Evolutionary conservation across 805 yeast species (phyloP).

Genomic region (Huiozyma sinensis): DNA sequence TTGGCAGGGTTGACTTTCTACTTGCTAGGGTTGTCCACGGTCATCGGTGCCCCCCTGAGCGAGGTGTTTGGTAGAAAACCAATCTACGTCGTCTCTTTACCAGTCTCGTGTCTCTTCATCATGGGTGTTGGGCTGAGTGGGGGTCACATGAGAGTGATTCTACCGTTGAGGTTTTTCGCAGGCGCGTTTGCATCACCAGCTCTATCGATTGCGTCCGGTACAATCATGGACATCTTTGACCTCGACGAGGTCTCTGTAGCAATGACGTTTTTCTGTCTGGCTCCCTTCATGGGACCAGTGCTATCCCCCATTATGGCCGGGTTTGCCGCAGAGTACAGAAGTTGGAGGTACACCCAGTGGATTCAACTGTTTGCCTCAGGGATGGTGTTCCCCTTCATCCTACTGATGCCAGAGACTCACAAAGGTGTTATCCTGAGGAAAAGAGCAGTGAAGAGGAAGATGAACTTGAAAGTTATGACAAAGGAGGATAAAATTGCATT

Average conservation of each 20-base stretch:
- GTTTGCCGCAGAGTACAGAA: conserved; percentile 48
- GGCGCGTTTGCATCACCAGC: conserved; percentile 77
- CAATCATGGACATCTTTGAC: conserved; percentile 67
- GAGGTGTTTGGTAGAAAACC: conserved; percentile 60
- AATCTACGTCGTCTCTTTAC: conserved; percentile 49
- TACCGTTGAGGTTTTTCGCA: conserved; percentile 62
- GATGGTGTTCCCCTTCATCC: conserved; percentile 35
- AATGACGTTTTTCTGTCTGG: conserved; percentile 67
- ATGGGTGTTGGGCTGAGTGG: conserved; percentile 63
- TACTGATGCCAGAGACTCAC: conserved; percentile 56
- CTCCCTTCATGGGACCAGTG: conserved; percentile 75
- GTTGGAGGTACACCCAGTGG: conserved; percentile 68
- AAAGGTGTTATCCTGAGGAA: conserved; percentile 50
- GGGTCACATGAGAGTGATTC: conserved; percentile 44
- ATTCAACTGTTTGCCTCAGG: conserved; percentile 61
- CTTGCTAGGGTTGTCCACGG: conserved; percentile 62
- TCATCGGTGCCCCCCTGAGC: conserved; percentile 60
- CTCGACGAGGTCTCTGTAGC: conserved; percentile 58
- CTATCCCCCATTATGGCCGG: conserved; percentile 69
- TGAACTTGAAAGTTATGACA: conserved; percentile 33
- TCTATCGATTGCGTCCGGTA: conserved; percentile 76
- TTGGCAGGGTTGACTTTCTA: conserved; percentile 62
- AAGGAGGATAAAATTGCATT: conserved; percentile 29
- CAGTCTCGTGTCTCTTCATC: conserved; percentile 56
- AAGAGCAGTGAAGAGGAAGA: conserved; percentile 52